A percentile compares a stretch with the other conserved stretches of the same genome.
Evolutionary conservation across 2,329 filamentous ascomycete species (phyloP).

Genomic region (Colletotrichum sp.): DNA sequence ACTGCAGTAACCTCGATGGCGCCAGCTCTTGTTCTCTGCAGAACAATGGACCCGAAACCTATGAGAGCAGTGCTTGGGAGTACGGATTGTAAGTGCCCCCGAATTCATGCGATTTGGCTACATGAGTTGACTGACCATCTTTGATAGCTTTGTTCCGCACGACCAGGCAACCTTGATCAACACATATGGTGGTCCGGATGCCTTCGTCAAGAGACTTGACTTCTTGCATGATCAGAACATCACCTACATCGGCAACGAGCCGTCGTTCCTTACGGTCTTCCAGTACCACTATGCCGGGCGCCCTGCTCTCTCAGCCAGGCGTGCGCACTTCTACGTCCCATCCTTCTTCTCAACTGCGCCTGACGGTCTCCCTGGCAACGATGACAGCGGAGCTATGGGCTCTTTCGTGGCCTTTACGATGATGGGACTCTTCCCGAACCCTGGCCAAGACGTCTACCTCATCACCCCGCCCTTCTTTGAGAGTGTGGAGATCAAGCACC

Average conservation of each 20-base stretch:
- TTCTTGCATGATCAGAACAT: conserved; percentile 70
- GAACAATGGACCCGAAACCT: conserved; percentile 69
- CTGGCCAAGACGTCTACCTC: conserved; percentile 74
- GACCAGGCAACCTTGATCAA: conserved; percentile 58
- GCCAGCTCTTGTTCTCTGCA: conserved; percentile 65
- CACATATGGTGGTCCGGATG: conserved; percentile 63
- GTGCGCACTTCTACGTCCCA: conserved; percentile 70
- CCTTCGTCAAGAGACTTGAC: conserved; percentile 64
- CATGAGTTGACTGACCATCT: neutral
- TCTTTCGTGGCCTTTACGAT: conserved; percentile 69
- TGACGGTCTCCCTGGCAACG: conserved; percentile 71
- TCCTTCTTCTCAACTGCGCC: conserved; percentile 64
- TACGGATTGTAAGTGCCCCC: conserved; percentile 65
- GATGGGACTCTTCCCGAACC: conserved; percentile 74
- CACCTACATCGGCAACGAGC: conserved; percentile 70
- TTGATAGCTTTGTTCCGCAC: conserved; percentile 55
- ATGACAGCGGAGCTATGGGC: conserved; percentile 75
- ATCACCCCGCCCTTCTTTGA: conserved; percentile 73
- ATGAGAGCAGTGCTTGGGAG: conserved; percentile 75
- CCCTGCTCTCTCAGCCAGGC: conserved; percentile 58
- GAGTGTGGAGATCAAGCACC: conserved; percentile 61
- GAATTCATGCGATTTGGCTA: fast-evolving
- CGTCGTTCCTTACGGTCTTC: conserved; percentile 67
- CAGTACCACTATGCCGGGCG: conserved; percentile 74
- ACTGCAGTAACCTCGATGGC: conserved; percentile 61